Evolutionary conservation across 2,329 filamentous ascomycete genomes (phyloP).

Genomic region (Xenosphaeropsis pyriputrescens): DNA sequence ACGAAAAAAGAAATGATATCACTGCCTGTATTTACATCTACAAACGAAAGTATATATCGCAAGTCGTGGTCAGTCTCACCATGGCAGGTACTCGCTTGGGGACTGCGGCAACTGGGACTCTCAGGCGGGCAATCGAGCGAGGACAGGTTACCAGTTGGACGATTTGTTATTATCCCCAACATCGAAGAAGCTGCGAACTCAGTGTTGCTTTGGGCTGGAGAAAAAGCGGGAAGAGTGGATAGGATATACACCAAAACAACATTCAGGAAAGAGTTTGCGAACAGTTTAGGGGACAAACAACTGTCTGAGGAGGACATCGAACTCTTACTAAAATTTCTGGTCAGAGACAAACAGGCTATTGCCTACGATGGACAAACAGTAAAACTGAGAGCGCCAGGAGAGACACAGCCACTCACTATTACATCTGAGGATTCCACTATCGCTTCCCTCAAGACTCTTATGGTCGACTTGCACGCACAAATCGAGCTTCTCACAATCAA

Average conservation of each 20-base stretch:
- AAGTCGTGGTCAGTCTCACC: slow-evolving; percentile 47
- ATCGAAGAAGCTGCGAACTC: slow-evolving; percentile 43
- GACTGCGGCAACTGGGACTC: slow-evolving; percentile 54
- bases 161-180: slow-evolving; percentile 52
- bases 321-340: slow-evolving; percentile 54
- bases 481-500: slow-evolving; percentile 52
- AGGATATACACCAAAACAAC: slow-evolving; percentile 51
- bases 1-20: slow-evolving; percentile 55
- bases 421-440: slow-evolving; percentile 70
- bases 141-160: slow-evolving; percentile 42
- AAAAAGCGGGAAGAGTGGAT: slow-evolving; percentile 38
- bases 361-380: slow-evolving; percentile 53
- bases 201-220: slow-evolving; percentile 23
- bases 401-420: slow-evolving; percentile 32
- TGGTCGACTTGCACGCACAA: slow-evolving; percentile 59
- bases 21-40: slow-evolving; percentile 49
- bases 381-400: slow-evolving; percentile 49
- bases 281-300: slow-evolving; percentile 30
- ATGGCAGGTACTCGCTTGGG: slow-evolving; percentile 62
- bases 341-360: slow-evolving; percentile 46
- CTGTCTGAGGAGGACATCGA: slow-evolving; percentile 53
- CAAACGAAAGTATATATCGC: slow-evolving; percentile 58
- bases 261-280: slow-evolving; percentile 44
- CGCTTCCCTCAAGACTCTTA: slow-evolving; percentile 68
- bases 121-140: slow-evolving; percentile 28